Evolutionary conservation across 163 green algal genomes (phyloP), one percentile per base, ranked within the genome.

Genomic region (Prototheca stagnorum): DNA sequence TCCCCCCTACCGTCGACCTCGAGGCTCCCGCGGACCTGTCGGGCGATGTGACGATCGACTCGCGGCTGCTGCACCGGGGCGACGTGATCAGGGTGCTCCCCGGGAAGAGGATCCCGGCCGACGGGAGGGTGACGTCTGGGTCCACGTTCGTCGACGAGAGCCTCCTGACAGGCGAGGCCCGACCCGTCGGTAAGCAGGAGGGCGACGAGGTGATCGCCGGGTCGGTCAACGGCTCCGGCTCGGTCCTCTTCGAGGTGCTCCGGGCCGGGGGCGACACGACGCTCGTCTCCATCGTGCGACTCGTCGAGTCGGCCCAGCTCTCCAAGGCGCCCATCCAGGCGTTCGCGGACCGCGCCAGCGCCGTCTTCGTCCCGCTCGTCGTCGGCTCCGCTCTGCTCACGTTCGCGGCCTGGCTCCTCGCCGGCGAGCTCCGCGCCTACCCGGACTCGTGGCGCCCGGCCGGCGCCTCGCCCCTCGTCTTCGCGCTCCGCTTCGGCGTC

Each of bases 261-360:
- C 64, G 75, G 19, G 80, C 85, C 33, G 87, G 87, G 11, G 62
- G 70, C 3, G 85, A 94, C 27, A 90, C 80, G 0, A 74, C 78
- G 19, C 72, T 97, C 39, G 62, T 68, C 2, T 81, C 88, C 70
- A 89, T 95, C 37, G 84, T 93, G 39, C 60, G 71, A 11, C 74
- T 95, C 54, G 85, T 95, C 43, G 75, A 91, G 56, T 51, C 64
- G 8, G 81, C 84, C 14, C 84, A 94, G 67, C 68, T 91, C 15
- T 27, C 56, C 53, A 92, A 93, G 70, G 82, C 86, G 20, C 80
- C 80, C 26, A 88, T 93, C 47, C 82, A 95, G 66, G 74, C 72
- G 17, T 81, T 84, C 46, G 82, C 85, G 2, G 85, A 95, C 65
- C 54, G 69, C 20, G 57, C 90, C 4, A 73, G 73, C 5, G 60